Conservation (phyloP, 116 monocot genomes). For the Dioscorea cayenensis region DNA sequence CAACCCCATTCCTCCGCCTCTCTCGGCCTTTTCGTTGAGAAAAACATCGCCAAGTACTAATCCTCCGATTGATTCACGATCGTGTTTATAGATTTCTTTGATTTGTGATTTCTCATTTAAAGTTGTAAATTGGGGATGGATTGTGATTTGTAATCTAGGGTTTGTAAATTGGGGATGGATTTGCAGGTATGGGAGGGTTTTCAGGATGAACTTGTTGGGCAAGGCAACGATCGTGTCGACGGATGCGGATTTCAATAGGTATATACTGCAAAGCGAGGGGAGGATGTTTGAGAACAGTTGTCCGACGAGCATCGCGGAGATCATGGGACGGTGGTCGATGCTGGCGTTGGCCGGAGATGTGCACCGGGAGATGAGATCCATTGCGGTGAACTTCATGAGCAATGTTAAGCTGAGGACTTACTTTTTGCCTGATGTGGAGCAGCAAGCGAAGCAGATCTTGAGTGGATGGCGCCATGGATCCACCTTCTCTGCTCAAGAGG, state of each 20-base stretch:
- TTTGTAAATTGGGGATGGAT: not conserved
- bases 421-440: constrained; percentile 31
- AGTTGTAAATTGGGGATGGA: not conserved
- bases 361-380: constrained; percentile 40
- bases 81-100: no score
- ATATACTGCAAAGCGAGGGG: constrained; percentile 31
- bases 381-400: constrained; percentile 46
- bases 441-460: constrained; percentile 27
- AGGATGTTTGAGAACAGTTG: constrained; percentile 32
- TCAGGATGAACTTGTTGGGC: constrained; percentile 44
- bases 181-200: constrained; percentile 46
- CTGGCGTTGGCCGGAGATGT: constrained; percentile 28
- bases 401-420: constrained; percentile 15
- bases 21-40: constrained; percentile 28
- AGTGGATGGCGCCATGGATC: constrained; percentile 16
- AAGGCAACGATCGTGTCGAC: constrained; percentile 46
- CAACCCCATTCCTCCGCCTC: constrained; percentile 35
- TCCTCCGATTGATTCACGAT: no score
- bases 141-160: no score
- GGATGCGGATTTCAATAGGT: constrained; percentile 45
- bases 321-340: constrained; percentile 46
- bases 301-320: constrained; percentile 35
- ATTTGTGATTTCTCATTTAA: no score
- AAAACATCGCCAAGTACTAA: constrained; percentile 19
- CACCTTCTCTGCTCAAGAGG: constrained; percentile 36